phyloP scores from a whole-genome alignment of 805 yeast species.

The Zygoascus tannicola region DNA sequence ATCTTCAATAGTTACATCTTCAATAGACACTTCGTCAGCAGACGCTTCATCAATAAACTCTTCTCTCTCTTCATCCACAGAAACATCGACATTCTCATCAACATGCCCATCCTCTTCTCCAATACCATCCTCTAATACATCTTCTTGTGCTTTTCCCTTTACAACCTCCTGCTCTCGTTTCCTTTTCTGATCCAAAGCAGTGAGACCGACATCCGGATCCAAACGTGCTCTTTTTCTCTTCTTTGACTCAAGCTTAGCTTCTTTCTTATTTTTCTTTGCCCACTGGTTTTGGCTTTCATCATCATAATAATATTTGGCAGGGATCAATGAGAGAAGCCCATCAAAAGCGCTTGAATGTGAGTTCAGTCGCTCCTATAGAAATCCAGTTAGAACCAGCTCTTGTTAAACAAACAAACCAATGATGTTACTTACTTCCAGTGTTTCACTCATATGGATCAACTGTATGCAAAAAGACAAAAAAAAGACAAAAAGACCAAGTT shows the following conservation, averaged over 20 bases:
- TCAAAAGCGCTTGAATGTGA: conserved; percentile 50
- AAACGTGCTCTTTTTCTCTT: conserved; percentile 61
- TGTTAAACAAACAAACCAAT: no score
- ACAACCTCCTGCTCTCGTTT: conserved; percentile 7
- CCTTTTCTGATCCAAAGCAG: conserved; percentile 27
- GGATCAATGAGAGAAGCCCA: conserved; percentile 81
- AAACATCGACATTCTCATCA: neutral
- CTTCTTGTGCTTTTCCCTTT: neutral
- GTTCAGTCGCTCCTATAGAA: conserved; percentile 24
- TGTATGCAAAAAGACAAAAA: no score
- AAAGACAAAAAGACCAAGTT: no score
- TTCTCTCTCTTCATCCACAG: conserved; percentile 11
- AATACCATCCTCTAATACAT: neutral
- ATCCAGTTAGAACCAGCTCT: no score
- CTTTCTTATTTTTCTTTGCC: conserved; percentile 59
- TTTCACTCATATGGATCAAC: conserved; percentile 19
- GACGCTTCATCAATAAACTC: conserved; percentile 19
- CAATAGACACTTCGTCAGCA: neutral
- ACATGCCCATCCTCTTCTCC: conserved; percentile 4
- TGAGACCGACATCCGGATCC: conserved; percentile 45
- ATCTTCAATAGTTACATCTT: conserved; percentile 2
- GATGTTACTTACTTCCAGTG: conserved; percentile 13
- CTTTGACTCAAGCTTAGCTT: conserved; percentile 51
- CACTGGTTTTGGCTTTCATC: conserved; percentile 85
- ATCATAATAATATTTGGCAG: conserved; percentile 89